phyloP scores from a whole-genome alignment of 768 basidiomycete species.

The Serendipita sp. region DNA sequence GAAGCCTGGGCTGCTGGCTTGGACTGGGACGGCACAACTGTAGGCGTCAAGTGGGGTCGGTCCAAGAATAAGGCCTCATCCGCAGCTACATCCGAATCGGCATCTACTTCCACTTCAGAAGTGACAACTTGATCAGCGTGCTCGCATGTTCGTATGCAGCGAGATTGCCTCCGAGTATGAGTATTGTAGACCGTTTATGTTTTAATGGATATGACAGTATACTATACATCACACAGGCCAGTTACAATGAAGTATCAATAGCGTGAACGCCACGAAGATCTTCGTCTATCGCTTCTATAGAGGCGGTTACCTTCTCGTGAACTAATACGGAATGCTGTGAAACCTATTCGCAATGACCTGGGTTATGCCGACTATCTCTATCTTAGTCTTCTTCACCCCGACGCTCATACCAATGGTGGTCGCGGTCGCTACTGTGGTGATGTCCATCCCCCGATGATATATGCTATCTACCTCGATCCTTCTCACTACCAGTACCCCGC shows the following conservation, averaged over 20 bases:
- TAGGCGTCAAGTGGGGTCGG: conserved; percentile 79
- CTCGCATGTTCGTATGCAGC: too few relatives aligned
- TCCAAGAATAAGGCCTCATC: conserved; percentile 31
- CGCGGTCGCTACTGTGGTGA: not conserved
- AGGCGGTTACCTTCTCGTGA: not conserved
- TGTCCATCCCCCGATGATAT: conserved; percentile 1
- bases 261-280: not conserved
- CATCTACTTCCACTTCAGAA: too few relatives aligned
- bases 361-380: not conserved
- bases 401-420: not conserved
- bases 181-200: too few relatives aligned
- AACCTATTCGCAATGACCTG: not conserved
- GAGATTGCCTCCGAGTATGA: too few relatives aligned
- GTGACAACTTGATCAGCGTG: too few relatives aligned
- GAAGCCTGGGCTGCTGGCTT: conserved; percentile 83
- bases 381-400: not conserved
- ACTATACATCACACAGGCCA: too few relatives aligned
- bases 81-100: not conserved
- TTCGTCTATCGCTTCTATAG: not conserved
- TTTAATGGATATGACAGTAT: too few relatives aligned
- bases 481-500: conserved; percentile 10
- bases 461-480: conserved; percentile 14
- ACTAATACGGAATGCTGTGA: not conserved
- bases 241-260: not conserved
- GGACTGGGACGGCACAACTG: conserved; percentile 62